Evolutionary conservation across 176 grass and related monocot genomes (phyloP), one percentile per base, ranked within the genome.

Genomic region (Ensete glaucum): DNA sequence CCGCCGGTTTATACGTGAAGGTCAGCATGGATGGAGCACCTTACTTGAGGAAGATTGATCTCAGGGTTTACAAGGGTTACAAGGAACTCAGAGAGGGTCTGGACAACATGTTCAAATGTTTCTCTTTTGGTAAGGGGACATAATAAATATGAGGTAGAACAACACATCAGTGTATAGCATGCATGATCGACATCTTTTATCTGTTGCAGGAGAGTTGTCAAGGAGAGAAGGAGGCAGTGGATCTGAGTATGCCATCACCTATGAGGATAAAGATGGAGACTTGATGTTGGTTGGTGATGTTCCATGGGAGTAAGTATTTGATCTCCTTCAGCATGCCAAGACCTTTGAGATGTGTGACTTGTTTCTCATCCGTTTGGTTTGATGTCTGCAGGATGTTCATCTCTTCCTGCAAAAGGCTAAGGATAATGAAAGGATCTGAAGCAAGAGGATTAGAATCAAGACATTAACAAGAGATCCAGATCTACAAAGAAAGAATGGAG

Each of bases 1-100:
- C 67, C 0, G 78, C 53, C 0, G 26, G 26, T 9, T 19, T 11
- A 49, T 11, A 73, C 1, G 87, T 96, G n/a, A 96, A 96, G 72
- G 93, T 96, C 80, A 92, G 93, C 89, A 92, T 96, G 93, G 93
- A 96, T 34, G 93, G 89, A 0, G 93, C 89, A 0, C 92, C 92
- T 0, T 96, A 92, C 72, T 82, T 96, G 54, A 71, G 92, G 72
- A 96, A 96, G 85, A 74, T 92, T 13, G 92, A 96, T 81, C 89
- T 96, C 1, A 88, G 80, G 62, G 77, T 78, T 62, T 96, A 92
- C 85, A 84, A 86, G 78, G 85, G 89, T 50, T 96, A 96, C 85
- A 81, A 86, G 29, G 92, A 96, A 78, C 89, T 96, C 16, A 82
- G 89, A 74, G 89, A 92, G 81, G 92, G 80, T 12, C 83, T 96